Evolutionary conservation across 345 rosid species (phyloP).

Genomic region (Arabidopsis arenosa): DNA sequence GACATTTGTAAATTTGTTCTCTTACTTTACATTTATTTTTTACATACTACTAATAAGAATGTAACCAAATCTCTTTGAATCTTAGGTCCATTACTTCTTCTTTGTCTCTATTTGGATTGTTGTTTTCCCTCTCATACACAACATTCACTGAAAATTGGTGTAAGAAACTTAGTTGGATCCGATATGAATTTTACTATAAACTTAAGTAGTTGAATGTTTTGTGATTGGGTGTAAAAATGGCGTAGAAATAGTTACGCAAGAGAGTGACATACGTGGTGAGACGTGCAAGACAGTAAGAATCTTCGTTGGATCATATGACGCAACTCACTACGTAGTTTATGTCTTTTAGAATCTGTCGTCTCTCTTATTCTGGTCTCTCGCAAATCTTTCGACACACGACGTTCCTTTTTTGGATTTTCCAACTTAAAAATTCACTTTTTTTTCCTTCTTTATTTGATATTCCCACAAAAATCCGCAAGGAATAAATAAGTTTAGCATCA

Average conservation of each 20-base stretch:
- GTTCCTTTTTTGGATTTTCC: constrained; percentile 23
- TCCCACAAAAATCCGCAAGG: constrained; percentile 1
- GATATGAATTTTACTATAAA: not conserved
- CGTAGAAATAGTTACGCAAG: not conserved
- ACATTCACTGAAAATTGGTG: not conserved
- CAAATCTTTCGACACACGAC: constrained; percentile 20
- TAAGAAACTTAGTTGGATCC: not conserved
- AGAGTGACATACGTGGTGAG: constrained; percentile 19
- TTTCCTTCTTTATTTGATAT: not conserved
- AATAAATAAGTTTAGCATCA: constrained; percentile 21
- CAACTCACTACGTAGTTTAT: constrained; percentile 2
- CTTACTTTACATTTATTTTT: not conserved
- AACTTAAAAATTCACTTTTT: not conserved
- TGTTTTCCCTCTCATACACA: not conserved
- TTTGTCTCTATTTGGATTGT: not conserved
- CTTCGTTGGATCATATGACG: constrained; percentile 21
- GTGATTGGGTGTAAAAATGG: constrained; percentile 20
- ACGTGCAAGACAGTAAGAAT: constrained; percentile 31
- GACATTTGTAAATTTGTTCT: too few species aligned
- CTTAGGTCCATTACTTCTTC: not conserved
- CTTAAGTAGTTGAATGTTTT: constrained; percentile 20
- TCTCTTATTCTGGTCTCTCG: constrained; percentile 22
- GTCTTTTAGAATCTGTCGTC: constrained; percentile 3
- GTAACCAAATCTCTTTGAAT: not conserved
- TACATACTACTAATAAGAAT: not conserved